phyloP scores from a whole-genome alignment of 2,329 filamentous ascomycete genomes.

The Tympanopsis confertula region DNA sequence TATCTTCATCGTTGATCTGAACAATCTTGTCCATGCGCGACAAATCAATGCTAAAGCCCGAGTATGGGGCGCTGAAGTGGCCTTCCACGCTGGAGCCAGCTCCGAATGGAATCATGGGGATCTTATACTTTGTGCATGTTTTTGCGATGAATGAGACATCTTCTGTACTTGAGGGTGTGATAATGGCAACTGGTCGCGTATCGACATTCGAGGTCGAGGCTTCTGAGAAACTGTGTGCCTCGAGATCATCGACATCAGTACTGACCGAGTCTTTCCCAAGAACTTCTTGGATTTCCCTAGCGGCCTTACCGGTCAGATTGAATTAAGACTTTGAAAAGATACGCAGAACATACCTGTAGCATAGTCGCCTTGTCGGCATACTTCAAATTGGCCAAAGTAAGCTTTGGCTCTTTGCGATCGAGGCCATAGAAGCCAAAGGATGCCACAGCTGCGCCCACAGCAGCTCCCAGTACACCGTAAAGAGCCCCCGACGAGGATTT shows the following conservation, averaged over 20 bases:
- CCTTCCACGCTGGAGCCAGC: conserved; percentile 80
- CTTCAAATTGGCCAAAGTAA: too few species aligned
- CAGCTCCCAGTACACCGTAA: too few species aligned
- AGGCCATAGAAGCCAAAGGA: too few species aligned
- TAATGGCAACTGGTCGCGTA: conserved; percentile 48
- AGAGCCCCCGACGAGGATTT: too few species aligned
- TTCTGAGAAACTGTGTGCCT: conserved; percentile 53
- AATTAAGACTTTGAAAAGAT: too few species aligned
- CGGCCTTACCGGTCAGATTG: too few species aligned
- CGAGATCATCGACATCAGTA: conserved; percentile 50
- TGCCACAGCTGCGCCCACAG: too few species aligned
- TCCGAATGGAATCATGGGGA: conserved; percentile 80
- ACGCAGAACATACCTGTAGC: too few species aligned
- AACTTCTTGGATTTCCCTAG: too few species aligned
- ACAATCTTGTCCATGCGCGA: conserved; percentile 75
- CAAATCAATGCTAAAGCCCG: conserved; percentile 84
- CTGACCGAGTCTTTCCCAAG: too few species aligned
- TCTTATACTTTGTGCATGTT: conserved; percentile 65
- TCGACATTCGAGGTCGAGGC: conserved; percentile 54
- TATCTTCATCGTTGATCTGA: conserved; percentile 70
- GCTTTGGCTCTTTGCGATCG: too few species aligned
- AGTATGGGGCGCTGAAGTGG: conserved; percentile 78
- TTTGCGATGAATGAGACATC: conserved; percentile 41
- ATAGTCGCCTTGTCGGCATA: too few species aligned
- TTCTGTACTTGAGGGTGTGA: conserved; percentile 48